Evolutionary conservation across 2,329 filamentous ascomycete genomes (phyloP).

Genomic region (Samsoniella hepiali): DNA sequence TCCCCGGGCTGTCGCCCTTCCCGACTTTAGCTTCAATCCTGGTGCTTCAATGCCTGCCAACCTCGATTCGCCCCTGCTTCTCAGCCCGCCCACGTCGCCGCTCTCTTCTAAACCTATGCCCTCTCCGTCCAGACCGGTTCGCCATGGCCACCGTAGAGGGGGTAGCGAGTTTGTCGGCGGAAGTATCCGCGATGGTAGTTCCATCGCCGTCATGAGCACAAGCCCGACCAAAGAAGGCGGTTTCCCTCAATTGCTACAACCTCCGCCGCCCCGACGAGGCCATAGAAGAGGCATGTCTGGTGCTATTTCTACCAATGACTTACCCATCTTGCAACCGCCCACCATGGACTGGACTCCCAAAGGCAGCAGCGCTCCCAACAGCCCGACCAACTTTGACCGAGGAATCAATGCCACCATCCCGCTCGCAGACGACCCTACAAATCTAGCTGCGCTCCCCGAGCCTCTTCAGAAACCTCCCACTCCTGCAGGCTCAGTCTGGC

Average conservation of each 20-base stretch:
- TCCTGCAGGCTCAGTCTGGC: not conserved
- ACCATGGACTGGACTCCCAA: conserved; percentile 49
- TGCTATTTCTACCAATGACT: conserved; percentile 79
- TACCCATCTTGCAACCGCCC: conserved; percentile 65
- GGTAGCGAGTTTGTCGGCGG: conserved; percentile 86
- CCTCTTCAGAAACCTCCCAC: conserved; percentile 16
- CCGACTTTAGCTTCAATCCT: conserved; percentile 56
- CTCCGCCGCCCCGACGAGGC: conserved; percentile 54
- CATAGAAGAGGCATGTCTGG: conserved; percentile 71
- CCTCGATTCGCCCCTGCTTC: conserved; percentile 34
- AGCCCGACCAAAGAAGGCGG: conserved; percentile 67
- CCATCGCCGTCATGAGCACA: conserved; percentile 61
- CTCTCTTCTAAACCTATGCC: conserved; percentile 48
- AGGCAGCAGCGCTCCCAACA: conserved; percentile 63
- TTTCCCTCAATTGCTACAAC: conserved; percentile 52
- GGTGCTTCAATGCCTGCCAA: conserved; percentile 37
- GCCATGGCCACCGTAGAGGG: conserved; percentile 74
- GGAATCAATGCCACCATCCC: conserved; percentile 17
- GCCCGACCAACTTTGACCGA: conserved; percentile 48
- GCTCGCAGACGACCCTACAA: conserved; percentile 13
- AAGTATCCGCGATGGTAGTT: conserved; percentile 56
- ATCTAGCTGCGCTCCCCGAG: conserved; percentile 19
- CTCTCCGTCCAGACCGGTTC: conserved; percentile 55
- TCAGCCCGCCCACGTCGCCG: conserved; percentile 56
- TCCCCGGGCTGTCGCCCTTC: conserved; percentile 41